Conservation (phyloP, 1,284 basidiomycete genomes). For the Ceratobasidium sp. region DNA sequence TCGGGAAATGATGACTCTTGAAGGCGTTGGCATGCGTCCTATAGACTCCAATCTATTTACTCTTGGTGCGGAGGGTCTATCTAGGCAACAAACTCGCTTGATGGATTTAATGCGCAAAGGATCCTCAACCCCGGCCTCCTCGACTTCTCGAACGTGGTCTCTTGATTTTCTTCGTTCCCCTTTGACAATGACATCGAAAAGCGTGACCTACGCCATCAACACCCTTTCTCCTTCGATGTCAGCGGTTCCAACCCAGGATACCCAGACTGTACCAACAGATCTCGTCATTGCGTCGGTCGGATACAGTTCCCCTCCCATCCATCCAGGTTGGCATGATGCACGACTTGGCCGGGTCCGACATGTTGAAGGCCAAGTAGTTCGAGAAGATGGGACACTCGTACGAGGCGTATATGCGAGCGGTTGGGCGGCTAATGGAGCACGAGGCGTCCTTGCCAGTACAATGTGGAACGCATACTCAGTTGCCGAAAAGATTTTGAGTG, state of each 20-base stretch:
- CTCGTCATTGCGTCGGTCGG: slow-evolving; percentile 90
- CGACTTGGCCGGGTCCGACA: slow-evolving; percentile 61
- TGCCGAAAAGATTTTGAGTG: slow-evolving; percentile 71
- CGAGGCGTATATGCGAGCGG: slow-evolving; percentile 77
- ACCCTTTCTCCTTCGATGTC: slow-evolving; percentile 58
- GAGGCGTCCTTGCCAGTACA: slow-evolving; percentile 90
- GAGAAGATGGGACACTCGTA: slow-evolving; percentile 44
- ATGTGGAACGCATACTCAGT: slow-evolving; percentile 92
- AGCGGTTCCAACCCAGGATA: slow-evolving; percentile 67
- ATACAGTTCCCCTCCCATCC: slow-evolving; percentile 61
- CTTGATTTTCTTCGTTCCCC: slow-evolving; percentile 84
- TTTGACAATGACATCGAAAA: slow-evolving; percentile 50
- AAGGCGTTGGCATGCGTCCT: slow-evolving; percentile 72
- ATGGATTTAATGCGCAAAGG: slow-evolving; percentile 73
- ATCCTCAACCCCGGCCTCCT: slow-evolving; percentile 56
- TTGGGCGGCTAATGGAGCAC: slow-evolving; percentile 92
- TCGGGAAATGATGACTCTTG: slow-evolving; percentile 84
- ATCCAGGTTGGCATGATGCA: slow-evolving; percentile 59
- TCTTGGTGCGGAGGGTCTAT: slow-evolving; percentile 51
- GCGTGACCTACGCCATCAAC: slow-evolving; percentile 51
- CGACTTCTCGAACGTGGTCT: slow-evolving; percentile 68
- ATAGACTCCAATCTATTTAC: slow-evolving; percentile 54
- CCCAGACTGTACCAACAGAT: slow-evolving; percentile 65
- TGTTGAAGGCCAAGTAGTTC: slow-evolving; percentile 50
- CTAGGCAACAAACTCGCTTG: slow-evolving; percentile 71